Evolutionary conservation across 371 early-diverging fungal species (phyloP).

Genomic region (Mucor plumbeus): DNA sequence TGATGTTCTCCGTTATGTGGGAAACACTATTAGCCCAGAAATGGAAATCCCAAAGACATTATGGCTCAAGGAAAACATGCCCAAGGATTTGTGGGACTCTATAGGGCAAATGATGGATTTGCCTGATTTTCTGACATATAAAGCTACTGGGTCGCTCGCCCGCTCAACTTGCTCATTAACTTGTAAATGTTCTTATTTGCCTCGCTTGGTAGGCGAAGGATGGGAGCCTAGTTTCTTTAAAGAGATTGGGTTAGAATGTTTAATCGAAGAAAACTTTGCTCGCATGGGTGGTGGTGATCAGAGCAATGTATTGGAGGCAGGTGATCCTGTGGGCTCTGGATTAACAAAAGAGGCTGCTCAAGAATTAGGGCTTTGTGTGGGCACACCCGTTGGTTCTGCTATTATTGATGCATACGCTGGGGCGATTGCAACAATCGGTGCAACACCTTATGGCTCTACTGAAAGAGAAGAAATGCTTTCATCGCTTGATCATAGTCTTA

Average conservation of each 20-base stretch:
- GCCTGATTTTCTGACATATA: constrained; percentile 74
- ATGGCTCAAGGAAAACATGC: constrained; percentile 70
- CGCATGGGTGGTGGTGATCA: constrained; percentile 56
- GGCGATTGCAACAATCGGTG: constrained; percentile 63
- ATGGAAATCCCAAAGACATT: constrained; percentile 80
- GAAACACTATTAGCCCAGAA: constrained; percentile 71
- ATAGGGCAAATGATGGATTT: constrained; percentile 73
- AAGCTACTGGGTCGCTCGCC: constrained; percentile 60
- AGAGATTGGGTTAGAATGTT: constrained; percentile 58
- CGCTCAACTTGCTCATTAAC: constrained; percentile 71
- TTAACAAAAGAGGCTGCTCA: constrained; percentile 56
- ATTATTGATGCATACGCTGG: constrained; percentile 84
- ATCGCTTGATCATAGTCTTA: constrained; percentile 20
- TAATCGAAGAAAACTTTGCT: constrained; percentile 52
- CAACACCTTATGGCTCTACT: constrained; percentile 31
- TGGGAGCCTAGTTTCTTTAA: constrained; percentile 67
- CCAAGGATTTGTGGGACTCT: constrained; percentile 47
- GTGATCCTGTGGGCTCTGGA: constrained; percentile 61
- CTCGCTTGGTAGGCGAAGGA: constrained; percentile 48
- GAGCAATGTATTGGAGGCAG: constrained; percentile 51
- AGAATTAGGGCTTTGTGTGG: constrained; percentile 59
- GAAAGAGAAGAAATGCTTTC: constrained; percentile 24
- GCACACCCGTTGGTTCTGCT: constrained; percentile 68
- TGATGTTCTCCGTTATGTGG: constrained; percentile 63
- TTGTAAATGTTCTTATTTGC: constrained; percentile 75